A percentile compares a stretch with the other conserved stretches of the same genome.
Evolutionary conservation across 352 stramenopile genomes (phyloP).

Genomic region (Globisporangium barbulae): DNA sequence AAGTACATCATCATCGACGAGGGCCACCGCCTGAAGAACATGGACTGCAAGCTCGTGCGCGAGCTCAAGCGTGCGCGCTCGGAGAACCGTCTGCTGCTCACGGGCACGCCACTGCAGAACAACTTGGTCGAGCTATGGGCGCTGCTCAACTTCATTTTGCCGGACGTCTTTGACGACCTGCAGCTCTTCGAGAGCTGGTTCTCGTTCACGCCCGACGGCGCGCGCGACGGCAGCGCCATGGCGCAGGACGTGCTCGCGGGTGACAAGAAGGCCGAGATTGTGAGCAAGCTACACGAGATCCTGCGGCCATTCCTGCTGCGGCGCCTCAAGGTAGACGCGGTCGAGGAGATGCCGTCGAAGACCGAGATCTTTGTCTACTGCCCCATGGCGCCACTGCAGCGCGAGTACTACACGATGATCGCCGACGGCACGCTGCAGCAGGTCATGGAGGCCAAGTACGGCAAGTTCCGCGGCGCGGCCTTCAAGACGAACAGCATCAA

Average conservation of each 20-base stretch:
- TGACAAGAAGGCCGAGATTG: slow-evolving; percentile 91
- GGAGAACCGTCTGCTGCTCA: slow-evolving; percentile 94
- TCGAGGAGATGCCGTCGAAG: slow-evolving; percentile 94
- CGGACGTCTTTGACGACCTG: slow-evolving; percentile 96
- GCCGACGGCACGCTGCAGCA: slow-evolving; percentile 84
- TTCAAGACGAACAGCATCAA: slow-evolving; percentile 57
- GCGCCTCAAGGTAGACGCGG: slow-evolving; percentile 94
- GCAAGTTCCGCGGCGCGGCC: slow-evolving; percentile 42
- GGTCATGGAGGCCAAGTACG: slow-evolving; percentile 82
- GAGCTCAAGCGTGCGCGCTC: slow-evolving; percentile 93
- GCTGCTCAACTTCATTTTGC: slow-evolving; percentile 98
- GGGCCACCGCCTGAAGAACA: slow-evolving; percentile 97
- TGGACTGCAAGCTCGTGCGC: slow-evolving; percentile 93
- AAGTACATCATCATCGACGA: slow-evolving; percentile 98
- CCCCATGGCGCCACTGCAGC: slow-evolving; percentile 92
- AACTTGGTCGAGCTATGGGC: slow-evolving; percentile 98
- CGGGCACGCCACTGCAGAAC: slow-evolving; percentile 97
- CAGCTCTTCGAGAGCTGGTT: slow-evolving; percentile 99
- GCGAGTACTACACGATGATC: slow-evolving; percentile 95
- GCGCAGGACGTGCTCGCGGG: slow-evolving; percentile 88
- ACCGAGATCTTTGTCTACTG: slow-evolving; percentile 98
- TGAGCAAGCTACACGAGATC: slow-evolving; percentile 97
- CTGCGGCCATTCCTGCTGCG: slow-evolving; percentile 95
- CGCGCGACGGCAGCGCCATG: slow-evolving; percentile 67
- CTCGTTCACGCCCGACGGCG: slow-evolving; percentile 92